Conservation (phyloP, 306 rosid genomes). For the Prunus salicina region DNA sequence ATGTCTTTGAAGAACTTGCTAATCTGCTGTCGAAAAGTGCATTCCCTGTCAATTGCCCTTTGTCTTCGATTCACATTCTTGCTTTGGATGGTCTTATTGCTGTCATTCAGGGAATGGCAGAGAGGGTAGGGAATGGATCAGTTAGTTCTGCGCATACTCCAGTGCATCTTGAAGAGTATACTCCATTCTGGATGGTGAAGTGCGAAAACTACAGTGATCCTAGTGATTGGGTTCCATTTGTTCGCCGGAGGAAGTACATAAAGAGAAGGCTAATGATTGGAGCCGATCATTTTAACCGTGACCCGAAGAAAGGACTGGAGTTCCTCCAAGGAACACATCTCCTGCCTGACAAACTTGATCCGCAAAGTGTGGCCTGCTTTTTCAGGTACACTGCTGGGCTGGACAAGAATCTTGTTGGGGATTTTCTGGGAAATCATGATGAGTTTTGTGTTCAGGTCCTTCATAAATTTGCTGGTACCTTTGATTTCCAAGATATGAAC, state of each 20-base stretch:
- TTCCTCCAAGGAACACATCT: constrained; percentile 98
- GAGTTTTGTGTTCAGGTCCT: constrained; percentile 98
- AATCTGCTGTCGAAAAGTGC: constrained; percentile 85
- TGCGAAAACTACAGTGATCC: constrained; percentile 90
- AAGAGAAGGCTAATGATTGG: constrained; percentile 97
- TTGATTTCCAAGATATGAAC: constrained; percentile 97
- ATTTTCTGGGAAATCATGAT: constrained; percentile 94
- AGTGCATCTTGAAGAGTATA: constrained; percentile 77
- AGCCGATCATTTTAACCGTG: constrained; percentile 98
- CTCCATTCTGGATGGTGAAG: constrained; percentile 96
- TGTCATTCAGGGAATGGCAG: constrained; percentile 97
- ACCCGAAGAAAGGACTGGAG: constrained; percentile 97
- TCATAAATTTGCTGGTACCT: constrained; percentile 96
- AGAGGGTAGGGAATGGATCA: constrained; percentile 77
- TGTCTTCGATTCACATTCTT: constrained; percentile 87
- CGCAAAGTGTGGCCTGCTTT: constrained; percentile 98
- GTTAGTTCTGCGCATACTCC: constrained; percentile 58
- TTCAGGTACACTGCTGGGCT: constrained; percentile 96
- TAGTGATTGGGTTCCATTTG: constrained; percentile 85
- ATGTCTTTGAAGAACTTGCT: constrained; percentile 90
- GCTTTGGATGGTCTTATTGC: constrained; percentile 97
- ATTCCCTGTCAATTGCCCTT: constrained; percentile 85
- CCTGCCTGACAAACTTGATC: constrained; percentile 97
- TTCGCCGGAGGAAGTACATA: constrained; percentile 82
- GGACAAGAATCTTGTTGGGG: constrained; percentile 99